Base-by-base conservation (phyloP, 768 basidiomycete genomes). In the Calocera viscosa region DNA sequence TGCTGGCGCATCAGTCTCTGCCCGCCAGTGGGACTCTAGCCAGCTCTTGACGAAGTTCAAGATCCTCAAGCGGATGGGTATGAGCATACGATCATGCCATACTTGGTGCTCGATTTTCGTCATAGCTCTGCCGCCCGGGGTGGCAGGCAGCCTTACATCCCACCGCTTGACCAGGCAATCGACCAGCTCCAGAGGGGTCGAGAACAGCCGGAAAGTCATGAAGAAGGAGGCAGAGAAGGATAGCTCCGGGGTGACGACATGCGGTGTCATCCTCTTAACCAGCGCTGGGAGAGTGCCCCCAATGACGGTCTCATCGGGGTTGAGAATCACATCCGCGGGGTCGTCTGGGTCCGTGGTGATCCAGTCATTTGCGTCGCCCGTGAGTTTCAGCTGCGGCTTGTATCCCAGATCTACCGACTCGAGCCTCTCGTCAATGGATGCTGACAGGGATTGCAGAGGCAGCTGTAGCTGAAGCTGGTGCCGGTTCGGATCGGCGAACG, bases 251-350 rank as follows among this genome's bases (percentile, higher is more conserved):
- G 94, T 83, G 67, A 86, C 87, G 73, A 93, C 92, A 73, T 96
- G 91, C 2, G 94, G 93, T 22, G 95, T 95, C 87, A 98, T 89
- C 78, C 92, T 94, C 78, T 95, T 94, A n/a, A 98, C 88, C 47
- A 99, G 80, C 1, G 88, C 94, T 19, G 82, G 82, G 68, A 99
- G 80, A 2, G 92, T 93, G 1, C 93, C 96, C 26, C 93, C 94
- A 11, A 94, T 89, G 22, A 98, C 85, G 69, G 86, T 84, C 1
- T 94, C 94, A 14, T 98, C 94, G 49, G 82, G 82, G 74, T 94
- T 96, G 80, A 92, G 94, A 2, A 88, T 85, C 63, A 95, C 89
- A 72, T 99, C 94, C 38, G 88, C 84, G 2, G 84, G 77, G 14
- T 86, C 81, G 75, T 94, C 90, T 71, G 96, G 93, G 74, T 90